Evolutionary conservation across 352 stramenopile genomes (phyloP), one percentile per base, ranked within the genome.

Genomic region (Achlya hypogyna): DNA sequence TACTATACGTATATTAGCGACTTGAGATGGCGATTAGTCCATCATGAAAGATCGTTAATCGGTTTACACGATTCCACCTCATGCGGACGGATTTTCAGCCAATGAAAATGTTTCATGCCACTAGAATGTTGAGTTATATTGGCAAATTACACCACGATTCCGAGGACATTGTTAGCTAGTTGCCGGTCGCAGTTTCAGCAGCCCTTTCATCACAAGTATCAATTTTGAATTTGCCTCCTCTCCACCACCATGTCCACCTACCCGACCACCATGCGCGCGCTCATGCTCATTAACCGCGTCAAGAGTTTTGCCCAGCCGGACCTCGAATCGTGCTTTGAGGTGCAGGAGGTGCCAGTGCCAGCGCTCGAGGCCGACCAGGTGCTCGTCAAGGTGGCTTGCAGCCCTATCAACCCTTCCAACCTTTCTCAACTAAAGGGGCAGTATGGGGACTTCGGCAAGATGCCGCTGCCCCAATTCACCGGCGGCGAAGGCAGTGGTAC

Each of bases 351-450:
- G 1, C 62, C 64, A 12, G 64, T 75, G 22, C 71, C 71, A 8
- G 29, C 22, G 20, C 69, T 60, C n/a, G 43, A 22, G 34, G 23
- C 51, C 25, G 69, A 58, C 28, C 35, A 75, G 60, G 54, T 74
- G n/a, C 68, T 75, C 2, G 42, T 75, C 43, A 72, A 71, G 64
- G 53, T 75, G 14, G 40, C 60, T 9, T 72, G 58, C 53, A 45
- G 59, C 5, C 69, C 71, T 14, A 72, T 75, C 45, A 75, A 75
- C 53, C 71, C 71, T 29, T 71, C 56, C 32, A 71, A 75, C 63
- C 34, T 73, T 16, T 62, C 38, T 62, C 27, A 34, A 12, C 40
- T 68, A 16, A 8, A 52, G 18, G 51, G 66, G 1, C 25, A 23
- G 47, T 51, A 70, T 52, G 22, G 45, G 22, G 9, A 14, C 29